Percentiles rank a stretch among this genome's conserved stretches.
These are phyloP conservation scores for Colletotrichum spaethianum DNA, from an alignment of 2,329 filamentous ascomycete species.

Conservation along the genomic window DNA sequence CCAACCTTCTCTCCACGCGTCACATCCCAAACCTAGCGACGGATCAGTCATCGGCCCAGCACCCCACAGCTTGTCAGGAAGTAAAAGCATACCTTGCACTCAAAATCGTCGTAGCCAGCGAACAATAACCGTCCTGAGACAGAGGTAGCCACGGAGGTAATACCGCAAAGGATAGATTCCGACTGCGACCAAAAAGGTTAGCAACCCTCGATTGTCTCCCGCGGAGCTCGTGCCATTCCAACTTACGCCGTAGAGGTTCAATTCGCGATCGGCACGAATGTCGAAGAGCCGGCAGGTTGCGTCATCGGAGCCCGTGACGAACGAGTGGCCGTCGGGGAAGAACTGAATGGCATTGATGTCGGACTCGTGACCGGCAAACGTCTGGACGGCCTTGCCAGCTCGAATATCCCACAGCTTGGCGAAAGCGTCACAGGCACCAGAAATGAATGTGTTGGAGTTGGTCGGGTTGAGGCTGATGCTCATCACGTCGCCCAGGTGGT, in stretches of 20 bases:
- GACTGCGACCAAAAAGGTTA: slow-evolving; percentile 70
- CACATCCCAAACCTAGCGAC: slow-evolving; percentile 92
- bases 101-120: slow-evolving; percentile 98
- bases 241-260: slow-evolving; percentile 78
- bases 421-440: slow-evolving; percentile 98
- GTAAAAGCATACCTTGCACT: slow-evolving; percentile 89
- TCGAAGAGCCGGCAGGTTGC: slow-evolving; percentile 98
- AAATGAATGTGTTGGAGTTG: slow-evolving; percentile 99
- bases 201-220: slow-evolving; percentile 2
- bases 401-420: slow-evolving; percentile 99
- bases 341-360: slow-evolving; percentile 99
- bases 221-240: not conserved
- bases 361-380: slow-evolving; percentile 97
- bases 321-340: slow-evolving; percentile 98
- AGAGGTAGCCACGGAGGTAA: slow-evolving; percentile 97
- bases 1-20: slow-evolving; percentile 97
- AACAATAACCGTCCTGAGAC: slow-evolving; percentile 96
- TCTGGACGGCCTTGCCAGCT: slow-evolving; percentile 97
- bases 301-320: slow-evolving; percentile 97
- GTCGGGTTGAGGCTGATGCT: slow-evolving; percentile 99
- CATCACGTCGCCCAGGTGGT: slow-evolving; percentile 99
- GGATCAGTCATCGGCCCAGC: slow-evolving; percentile 37
- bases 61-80: not conserved
- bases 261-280: slow-evolving; percentile 90
- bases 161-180: slow-evolving; percentile 96